Conservation (phyloP, 1,284 basidiomycete genomes). For the Trichosporon sp. region DNA sequence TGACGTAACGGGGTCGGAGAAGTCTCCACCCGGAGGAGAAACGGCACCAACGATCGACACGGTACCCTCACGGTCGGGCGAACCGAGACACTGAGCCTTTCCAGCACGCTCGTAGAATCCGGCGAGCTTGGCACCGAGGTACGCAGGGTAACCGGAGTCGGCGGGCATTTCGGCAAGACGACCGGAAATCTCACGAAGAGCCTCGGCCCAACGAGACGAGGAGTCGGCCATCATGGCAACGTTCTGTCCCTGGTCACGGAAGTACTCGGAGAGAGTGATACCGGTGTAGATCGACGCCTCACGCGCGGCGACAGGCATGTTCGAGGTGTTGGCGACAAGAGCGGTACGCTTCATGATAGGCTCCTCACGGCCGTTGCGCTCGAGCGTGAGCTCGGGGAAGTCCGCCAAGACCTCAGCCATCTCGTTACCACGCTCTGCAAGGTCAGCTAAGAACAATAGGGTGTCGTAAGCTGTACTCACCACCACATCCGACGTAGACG, state of each 20-base stretch:
- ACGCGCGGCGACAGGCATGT: slow-evolving; percentile 99
- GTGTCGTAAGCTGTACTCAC: slow-evolving; percentile 51
- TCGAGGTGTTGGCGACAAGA: slow-evolving; percentile 97
- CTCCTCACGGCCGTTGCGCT: slow-evolving; percentile 82
- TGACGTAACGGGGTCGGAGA: slow-evolving; percentile 97
- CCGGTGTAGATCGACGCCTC: slow-evolving; percentile 99
- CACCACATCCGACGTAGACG: slow-evolving; percentile 84
- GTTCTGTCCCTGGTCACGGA: slow-evolving; percentile 96
- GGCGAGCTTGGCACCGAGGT: slow-evolving; percentile 91
- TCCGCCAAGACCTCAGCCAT: slow-evolving; percentile 99
- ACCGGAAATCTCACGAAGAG: slow-evolving; percentile 97
- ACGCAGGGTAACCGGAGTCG: slow-evolving; percentile 97
- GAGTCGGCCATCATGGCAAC: slow-evolving; percentile 99
- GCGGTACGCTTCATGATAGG: slow-evolving; percentile 99
- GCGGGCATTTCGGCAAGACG: slow-evolving; percentile 99
- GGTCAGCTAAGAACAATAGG: slow-evolving; percentile 6
- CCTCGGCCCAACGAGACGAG: slow-evolving; percentile 98
- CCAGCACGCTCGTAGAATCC: slow-evolving; percentile 99
- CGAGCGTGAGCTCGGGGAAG: slow-evolving; percentile 93
- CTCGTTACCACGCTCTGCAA: slow-evolving; percentile 41
- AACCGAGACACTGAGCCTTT: slow-evolving; percentile 87
- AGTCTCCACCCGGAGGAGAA: slow-evolving; percentile 97
- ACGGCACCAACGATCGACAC: slow-evolving; percentile 99
- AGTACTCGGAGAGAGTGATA: slow-evolving; percentile 98
- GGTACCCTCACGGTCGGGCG: slow-evolving; percentile 80